Evolutionary conservation across 805 yeast genomes (phyloP), one percentile per base, ranked within the genome.

Genomic region (Myxozyma melibiosi): DNA sequence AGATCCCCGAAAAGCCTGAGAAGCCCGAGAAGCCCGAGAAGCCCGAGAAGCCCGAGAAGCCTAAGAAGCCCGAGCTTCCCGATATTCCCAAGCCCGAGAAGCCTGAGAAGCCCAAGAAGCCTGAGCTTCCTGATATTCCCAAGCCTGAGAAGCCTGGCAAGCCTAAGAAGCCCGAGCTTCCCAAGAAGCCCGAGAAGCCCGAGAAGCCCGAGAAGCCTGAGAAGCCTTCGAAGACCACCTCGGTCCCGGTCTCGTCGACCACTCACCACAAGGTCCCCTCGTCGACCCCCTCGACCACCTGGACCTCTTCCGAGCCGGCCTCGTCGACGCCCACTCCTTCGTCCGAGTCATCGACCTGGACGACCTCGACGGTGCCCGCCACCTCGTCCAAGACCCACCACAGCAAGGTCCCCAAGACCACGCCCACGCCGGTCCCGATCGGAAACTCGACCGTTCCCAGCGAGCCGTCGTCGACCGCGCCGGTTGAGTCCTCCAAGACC

Each of bases 21-120:
- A 27, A 44, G 48, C 48, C 48, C 18, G 4, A 22, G n/a, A 28
- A 38, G 42, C 42, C 37, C 37, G 28, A 14, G 33, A 31, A 31
- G 52, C 24, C 45, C 35, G 31, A 24, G 37, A 18, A 8, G 13
- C 20, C 41, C 3, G 18, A 37, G 20, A 22, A 14, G 4, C 41
- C 14, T 9, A 9, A 18, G 20, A 37, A 16, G 22, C 16, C 22
- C 18, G n/a, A 24, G 11, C 13, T 8, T 16, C 8, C 40, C 18
- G 16, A 13, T 9, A 3, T 8, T 13, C 28, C 28, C 16, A 27
- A 44, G 48, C 48, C 48, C 18, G 4, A 22, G n/a, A 28, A 38
- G 42, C 42, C 37, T 25, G 28, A 14, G 33, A 31, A 31, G 52
- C 24, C 45, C 35, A 38, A 24, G 37, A 18, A 8, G 13, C 20